Percentiles rank a stretch among this genome's conserved stretches.
These are phyloP conservation scores for Leishmania guyanensis DNA, from an alignment of 208 protist species.

Conservation along the genomic window DNA sequence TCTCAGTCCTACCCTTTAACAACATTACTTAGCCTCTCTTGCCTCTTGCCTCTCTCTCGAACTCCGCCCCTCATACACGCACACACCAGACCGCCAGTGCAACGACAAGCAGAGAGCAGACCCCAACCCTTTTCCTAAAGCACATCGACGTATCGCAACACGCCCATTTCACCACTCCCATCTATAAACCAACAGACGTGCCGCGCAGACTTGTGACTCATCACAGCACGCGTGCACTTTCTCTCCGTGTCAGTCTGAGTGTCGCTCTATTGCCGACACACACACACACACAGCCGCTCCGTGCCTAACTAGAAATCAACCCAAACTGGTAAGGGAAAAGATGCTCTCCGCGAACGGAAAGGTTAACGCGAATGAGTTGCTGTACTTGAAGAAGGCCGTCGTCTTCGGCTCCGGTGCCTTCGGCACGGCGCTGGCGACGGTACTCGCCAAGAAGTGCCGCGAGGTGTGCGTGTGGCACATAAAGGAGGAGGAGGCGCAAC, in stretches of 20 bases:
- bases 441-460: slow-evolving; percentile 71
- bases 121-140: background rate
- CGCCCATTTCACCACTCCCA: no score
- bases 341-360: slow-evolving; percentile 14
- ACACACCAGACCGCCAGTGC: background rate
- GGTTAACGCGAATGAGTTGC: slow-evolving; percentile 31
- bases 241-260: no score
- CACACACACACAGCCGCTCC: slow-evolving; percentile 9
- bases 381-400: slow-evolving; percentile 58
- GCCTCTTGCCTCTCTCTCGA: background rate
- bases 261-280: background rate
- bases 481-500: slow-evolving; percentile 53
- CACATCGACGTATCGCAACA: no score
- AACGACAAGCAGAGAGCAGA: background rate
- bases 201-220: no score
- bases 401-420: slow-evolving; percentile 89
- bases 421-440: slow-evolving; percentile 71
- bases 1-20: background rate
- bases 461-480: slow-evolving; percentile 81
- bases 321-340: background rate
- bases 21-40: background rate
- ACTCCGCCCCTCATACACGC: background rate
- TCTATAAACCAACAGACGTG: no score
- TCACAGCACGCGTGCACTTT: no score
- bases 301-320: background rate